Conservation (phyloP, 495 filamentous ascomycete species). For the Penicillium fimorum region DNA sequence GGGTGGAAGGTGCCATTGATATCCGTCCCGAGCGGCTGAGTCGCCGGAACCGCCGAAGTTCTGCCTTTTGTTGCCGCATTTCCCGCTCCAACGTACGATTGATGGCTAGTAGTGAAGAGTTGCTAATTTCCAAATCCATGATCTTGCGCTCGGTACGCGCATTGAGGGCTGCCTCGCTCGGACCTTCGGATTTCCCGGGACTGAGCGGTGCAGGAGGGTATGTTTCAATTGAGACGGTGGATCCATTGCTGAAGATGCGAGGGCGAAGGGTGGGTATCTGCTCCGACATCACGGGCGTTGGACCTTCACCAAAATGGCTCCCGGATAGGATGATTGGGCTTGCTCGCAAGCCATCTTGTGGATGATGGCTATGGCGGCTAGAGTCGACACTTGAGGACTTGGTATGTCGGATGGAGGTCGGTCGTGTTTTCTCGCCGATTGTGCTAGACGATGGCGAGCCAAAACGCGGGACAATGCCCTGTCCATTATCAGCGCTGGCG, state of each 20-base stretch:
- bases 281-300: conserved; percentile 28
- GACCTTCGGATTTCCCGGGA: conserved; percentile 44
- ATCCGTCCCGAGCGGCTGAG: conserved; percentile 74
- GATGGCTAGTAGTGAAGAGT: conserved; percentile 94
- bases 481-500: conserved; percentile 8
- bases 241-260: conserved; percentile 43
- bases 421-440: conserved; percentile 18
- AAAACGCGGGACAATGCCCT: conserved; percentile 21
- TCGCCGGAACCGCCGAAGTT: conserved; percentile 79
- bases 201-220: conserved; percentile 39
- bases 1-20: conserved; percentile 50
- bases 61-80: conserved; percentile 84
- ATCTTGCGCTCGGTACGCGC: conserved; percentile 93
- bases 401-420: conserved; percentile 27
- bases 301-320: conserved; percentile 22
- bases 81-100: conserved; percentile 90
- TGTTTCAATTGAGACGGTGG: conserved; percentile 32
- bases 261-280: conserved; percentile 37
- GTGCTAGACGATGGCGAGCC: conserved; percentile 24
- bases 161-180: conserved; percentile 67
- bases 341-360: conserved; percentile 32
- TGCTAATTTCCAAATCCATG: conserved; percentile 95
- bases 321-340: conserved; percentile 36
- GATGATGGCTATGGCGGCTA: conserved; percentile 16
- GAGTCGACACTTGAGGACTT: conserved; percentile 46